These are phyloP conservation scores for Triangularia verruculosa DNA, from an alignment of 2,329 filamentous ascomycete genomes.

Conservation along the genomic window DNA sequence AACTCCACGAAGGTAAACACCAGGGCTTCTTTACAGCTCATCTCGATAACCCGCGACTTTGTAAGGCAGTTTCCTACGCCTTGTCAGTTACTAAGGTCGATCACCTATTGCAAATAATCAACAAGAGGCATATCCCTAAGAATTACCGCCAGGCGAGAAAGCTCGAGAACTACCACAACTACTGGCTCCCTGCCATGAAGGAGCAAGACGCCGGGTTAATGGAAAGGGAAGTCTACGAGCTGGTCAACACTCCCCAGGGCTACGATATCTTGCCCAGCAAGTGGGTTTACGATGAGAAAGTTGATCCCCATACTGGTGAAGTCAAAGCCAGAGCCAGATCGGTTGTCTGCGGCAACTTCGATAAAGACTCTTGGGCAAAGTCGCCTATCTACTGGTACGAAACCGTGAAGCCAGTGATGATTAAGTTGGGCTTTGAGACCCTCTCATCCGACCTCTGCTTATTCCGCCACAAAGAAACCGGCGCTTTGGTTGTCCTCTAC, in stretches of 20 bases:
- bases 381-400: slow-evolving; percentile 3
- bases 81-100: not conserved
- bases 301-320: not conserved
- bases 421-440: not conserved
- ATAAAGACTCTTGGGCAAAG: not conserved
- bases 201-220: not conserved
- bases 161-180: not conserved
- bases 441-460: not conserved
- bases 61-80: not conserved
- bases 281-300: not conserved
- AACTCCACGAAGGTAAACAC: not conserved
- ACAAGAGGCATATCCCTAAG: not conserved
- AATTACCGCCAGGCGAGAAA: not conserved
- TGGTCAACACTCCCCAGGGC: not conserved
- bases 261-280: not conserved
- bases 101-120: not conserved
- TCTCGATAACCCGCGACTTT: not conserved
- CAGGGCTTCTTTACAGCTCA: not conserved
- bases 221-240: not conserved
- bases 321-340: not conserved
- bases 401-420: not conserved
- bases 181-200: not conserved
- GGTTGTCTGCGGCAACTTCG: not conserved
- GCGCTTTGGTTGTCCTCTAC: not conserved
- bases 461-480: not conserved